phyloP scores from a whole-genome alignment of 1,139 yeast genomes.

The Sugiyamaella novakii region DNA sequence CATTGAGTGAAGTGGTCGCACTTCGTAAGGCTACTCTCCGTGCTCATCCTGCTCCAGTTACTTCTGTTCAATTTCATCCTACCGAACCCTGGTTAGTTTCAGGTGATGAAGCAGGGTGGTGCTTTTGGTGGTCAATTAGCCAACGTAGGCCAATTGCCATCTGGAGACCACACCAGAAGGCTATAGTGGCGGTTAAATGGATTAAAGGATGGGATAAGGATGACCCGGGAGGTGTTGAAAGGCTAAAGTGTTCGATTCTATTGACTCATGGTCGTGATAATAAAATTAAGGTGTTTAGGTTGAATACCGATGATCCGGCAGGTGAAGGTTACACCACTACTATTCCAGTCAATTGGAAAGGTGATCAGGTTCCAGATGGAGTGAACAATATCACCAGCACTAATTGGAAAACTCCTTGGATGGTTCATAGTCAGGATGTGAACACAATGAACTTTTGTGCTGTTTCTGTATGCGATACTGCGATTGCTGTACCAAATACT shows the following conservation, averaged over 20 bases:
- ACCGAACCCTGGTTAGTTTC: constrained; percentile 29
- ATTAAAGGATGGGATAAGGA: constrained; percentile 18
- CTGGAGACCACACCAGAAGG: constrained; percentile 41
- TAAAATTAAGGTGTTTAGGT: constrained; percentile 35
- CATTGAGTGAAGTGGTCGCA: constrained; percentile 13
- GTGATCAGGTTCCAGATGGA: constrained; percentile 20
- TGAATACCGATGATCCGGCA: constrained; percentile 27
- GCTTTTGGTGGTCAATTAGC: constrained; percentile 43
- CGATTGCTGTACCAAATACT: constrained; percentile 45
- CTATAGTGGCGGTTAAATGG: constrained; percentile 40
- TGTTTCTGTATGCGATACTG: constrained; percentile 32
- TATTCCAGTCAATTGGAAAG: constrained; percentile 25
- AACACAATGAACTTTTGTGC: constrained; percentile 47
- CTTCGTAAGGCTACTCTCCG: constrained; percentile 32
- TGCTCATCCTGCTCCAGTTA: constrained; percentile 37
- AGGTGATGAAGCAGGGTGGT: constrained; percentile 47
- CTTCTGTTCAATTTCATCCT: constrained; percentile 32
- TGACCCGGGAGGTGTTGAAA: background rate
- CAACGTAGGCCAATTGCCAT: constrained; percentile 43
- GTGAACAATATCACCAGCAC: no score
- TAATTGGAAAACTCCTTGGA: constrained; percentile 40
- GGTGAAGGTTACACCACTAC: constrained; percentile 23
- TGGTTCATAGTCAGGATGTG: constrained; percentile 42
- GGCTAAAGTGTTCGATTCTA: constrained; percentile 20
- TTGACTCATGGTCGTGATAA: constrained; percentile 47